A percentile compares a stretch with the other conserved stretches of the same genome.
Conservation (phyloP, 106 monocot genomes). For the Vanilla planifolia region DNA sequence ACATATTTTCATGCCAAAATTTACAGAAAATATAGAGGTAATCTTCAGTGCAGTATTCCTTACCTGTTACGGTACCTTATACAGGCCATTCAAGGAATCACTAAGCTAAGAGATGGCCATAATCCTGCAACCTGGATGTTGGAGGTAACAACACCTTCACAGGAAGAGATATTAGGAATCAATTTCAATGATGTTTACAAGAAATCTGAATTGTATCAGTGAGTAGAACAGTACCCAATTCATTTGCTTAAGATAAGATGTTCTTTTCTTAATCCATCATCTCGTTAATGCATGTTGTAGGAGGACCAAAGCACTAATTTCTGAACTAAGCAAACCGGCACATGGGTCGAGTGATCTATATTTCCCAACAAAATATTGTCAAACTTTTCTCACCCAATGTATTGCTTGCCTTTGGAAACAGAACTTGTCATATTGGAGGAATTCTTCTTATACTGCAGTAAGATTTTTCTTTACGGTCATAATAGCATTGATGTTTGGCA, state of each 20-base stretch:
- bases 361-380: slow-evolving; percentile 16
- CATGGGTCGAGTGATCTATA: slow-evolving; percentile 18
- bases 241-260: background rate
- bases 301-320: slow-evolving; percentile 20
- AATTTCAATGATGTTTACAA: slow-evolving; percentile 4
- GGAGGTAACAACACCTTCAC: slow-evolving; percentile 5
- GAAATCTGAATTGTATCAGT: slow-evolving; percentile 10
- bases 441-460: slow-evolving; percentile 23
- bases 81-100: slow-evolving; percentile 6
- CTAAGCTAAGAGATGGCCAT: slow-evolving; percentile 6
- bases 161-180: slow-evolving; percentile 4
- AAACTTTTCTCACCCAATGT: slow-evolving; percentile 13
- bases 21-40: background rate
- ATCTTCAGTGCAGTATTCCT: too few species aligned
- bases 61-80: background rate
- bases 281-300: slow-evolving; percentile 5
- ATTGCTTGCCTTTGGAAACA: slow-evolving; percentile 35
- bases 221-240: background rate
- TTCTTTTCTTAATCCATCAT: background rate
- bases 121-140: slow-evolving; percentile 14
- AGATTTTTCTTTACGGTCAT: slow-evolving; percentile 21
- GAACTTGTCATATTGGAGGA: slow-evolving; percentile 25
- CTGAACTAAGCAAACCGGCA: slow-evolving; percentile 11
- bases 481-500: slow-evolving; percentile 22
- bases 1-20: too few species aligned